Evolutionary conservation across 2,329 filamentous ascomycete genomes (phyloP), one percentile per base, ranked within the genome.

Genomic region (Xylariales sp.): DNA sequence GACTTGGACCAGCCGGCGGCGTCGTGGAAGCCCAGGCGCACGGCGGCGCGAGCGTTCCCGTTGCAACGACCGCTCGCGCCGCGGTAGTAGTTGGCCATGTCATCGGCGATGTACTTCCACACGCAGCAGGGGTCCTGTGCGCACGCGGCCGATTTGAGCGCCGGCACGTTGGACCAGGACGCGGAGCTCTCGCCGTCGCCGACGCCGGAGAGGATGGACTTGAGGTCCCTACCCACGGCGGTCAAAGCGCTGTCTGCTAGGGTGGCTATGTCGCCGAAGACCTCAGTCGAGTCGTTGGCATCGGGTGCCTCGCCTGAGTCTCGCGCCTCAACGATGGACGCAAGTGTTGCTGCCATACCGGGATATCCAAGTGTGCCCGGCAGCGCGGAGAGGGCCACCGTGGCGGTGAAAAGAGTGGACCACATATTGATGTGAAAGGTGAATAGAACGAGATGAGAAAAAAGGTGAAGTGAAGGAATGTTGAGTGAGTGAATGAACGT

Each of bases 11-110:
- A 71, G 17, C 61, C 56, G 2, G 58, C 69, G 3, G 68, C 65
- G 42, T 72, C 69, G 43, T 72, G 69, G 50, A 72, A 72, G 11
- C 67, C 69, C 20, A 70, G 59, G 3, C 69, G 66, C 29, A 72
- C 57, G 11, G 68, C 65, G 31, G 52, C 59, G 7, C 69, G 63
- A 7, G 69, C 69, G 48, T 58, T 56, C 31, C 57, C 56, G 37
- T 65, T 71, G 44, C 68, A 72, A 2, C 62, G 55, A 2, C 62
- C 62, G 1, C 59, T 60, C 3, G 48, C 41, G 5, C 63, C 63
- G 5, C 51, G 46, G 55, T 68, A 69, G 8, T 54, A 45, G 4
- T 42, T 28, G 4, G 55, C 49, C 48, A 70, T 60, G 15, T 67
- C 62, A 30, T 61, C 52, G 12, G 61, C 56, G 38, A 70, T 61